Evolutionary conservation across 2,329 filamentous ascomycete species (phyloP).

Genomic region (Stenocarpella maydis): DNA sequence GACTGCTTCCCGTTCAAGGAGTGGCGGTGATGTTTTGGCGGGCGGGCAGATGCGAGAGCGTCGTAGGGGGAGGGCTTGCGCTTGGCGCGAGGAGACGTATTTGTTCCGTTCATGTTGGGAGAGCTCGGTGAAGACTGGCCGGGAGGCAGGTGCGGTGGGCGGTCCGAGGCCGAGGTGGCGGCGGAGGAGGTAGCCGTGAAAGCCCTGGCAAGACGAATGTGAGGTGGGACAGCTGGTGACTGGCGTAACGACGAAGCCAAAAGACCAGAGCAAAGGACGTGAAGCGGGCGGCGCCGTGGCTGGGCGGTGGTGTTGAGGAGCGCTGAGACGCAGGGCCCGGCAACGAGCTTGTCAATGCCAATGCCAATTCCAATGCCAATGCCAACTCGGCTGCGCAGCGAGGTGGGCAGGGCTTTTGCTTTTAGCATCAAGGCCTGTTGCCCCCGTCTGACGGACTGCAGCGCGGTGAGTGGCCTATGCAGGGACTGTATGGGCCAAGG

Average conservation of each 20-base stretch:
- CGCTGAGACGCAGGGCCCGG: constrained; percentile 5
- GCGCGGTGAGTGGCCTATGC: constrained; percentile 6
- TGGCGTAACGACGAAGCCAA: not conserved
- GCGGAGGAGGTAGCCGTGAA: constrained; percentile 12
- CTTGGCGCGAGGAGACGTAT: constrained; percentile 38
- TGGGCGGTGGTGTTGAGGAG: constrained; percentile 1
- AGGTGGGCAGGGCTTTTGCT: constrained; percentile 32
- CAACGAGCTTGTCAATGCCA: constrained; percentile 15
- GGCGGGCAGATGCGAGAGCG: constrained; percentile 36
- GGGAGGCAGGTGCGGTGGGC: not conserved
- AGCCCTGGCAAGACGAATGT: constrained; percentile 12
- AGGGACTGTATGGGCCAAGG: not conserved
- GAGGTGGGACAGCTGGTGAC: constrained; percentile 15
- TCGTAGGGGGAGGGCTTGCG: constrained; percentile 40
- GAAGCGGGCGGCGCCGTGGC: constrained; percentile 4
- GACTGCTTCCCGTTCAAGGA: constrained; percentile 39
- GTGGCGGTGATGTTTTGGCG: constrained; percentile 39
- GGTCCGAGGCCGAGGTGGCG: not conserved
- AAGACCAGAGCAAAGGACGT: not conserved
- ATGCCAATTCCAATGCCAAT: constrained; percentile 20
- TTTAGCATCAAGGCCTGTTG: constrained; percentile 35
- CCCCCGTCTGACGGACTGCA: constrained; percentile 23
- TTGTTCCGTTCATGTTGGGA: constrained; percentile 39
- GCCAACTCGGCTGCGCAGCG: constrained; percentile 33
- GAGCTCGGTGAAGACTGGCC: not conserved